A percentile compares a stretch with the other conserved stretches of the same genome.
Evolutionary conservation across 495 filamentous ascomycete genomes (phyloP).

Genomic region (Podospora bellae-mahoneyi): DNA sequence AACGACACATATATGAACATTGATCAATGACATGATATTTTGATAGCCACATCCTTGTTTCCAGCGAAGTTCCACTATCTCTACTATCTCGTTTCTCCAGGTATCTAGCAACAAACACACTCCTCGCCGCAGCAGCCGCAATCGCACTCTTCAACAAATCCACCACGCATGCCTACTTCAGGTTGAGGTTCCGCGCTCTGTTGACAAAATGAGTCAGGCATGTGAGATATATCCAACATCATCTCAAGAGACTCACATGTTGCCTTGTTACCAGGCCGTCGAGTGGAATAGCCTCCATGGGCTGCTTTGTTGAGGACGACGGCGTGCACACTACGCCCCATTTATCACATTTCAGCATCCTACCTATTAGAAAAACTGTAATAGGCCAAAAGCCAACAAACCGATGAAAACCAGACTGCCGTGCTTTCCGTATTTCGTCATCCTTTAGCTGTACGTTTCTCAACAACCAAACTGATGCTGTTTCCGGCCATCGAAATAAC

Average conservation of each 20-base stretch:
- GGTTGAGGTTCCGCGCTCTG: slow-evolving; percentile 29
- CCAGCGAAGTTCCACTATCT: not conserved
- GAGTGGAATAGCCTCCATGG: slow-evolving; percentile 29
- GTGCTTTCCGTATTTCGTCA: not conserved
- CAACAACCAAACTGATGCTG: not conserved
- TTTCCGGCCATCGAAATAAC: not conserved
- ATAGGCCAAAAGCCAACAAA: not conserved
- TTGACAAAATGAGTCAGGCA: not conserved
- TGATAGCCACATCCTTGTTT: not conserved
- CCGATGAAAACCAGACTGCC: not conserved
- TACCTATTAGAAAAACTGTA: not conserved
- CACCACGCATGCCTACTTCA: slow-evolving; percentile 33
- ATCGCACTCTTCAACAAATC: slow-evolving; percentile 31
- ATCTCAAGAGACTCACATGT: slow-evolving; percentile 20
- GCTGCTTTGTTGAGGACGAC: slow-evolving; percentile 25
- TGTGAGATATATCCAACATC: not conserved
- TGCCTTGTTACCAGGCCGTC: slow-evolving; percentile 28
- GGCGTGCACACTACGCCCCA: not conserved
- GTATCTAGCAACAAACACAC: slow-evolving; percentile 28
- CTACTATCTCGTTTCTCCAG: not conserved
- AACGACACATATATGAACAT: not conserved
- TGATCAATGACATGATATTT: not conserved
- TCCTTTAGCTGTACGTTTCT: not conserved
- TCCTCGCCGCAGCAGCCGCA: slow-evolving; percentile 32
- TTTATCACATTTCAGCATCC: not conserved